Percentiles rank a stretch among this genome's conserved stretches.
phyloP scores from a whole-genome alignment of 805 yeast species.

The Candida silvatica region DNA sequence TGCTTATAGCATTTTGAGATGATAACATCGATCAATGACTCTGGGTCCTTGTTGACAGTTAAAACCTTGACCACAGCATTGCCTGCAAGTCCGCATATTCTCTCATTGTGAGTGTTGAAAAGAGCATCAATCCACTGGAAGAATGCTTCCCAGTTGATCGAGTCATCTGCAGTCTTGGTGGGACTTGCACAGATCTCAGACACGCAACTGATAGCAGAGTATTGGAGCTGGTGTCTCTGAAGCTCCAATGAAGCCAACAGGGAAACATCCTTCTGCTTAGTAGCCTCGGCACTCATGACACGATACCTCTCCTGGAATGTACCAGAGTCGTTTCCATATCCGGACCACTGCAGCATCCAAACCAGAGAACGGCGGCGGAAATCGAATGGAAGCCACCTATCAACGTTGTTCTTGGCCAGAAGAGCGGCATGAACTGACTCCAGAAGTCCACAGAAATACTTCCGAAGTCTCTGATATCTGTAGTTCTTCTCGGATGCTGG shows the following conservation, averaged over 20 bases:
- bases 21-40: slow-evolving; percentile 45
- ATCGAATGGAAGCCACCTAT: slow-evolving; percentile 72
- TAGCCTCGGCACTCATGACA: slow-evolving; percentile 35
- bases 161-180: slow-evolving; percentile 41
- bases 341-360: slow-evolving; percentile 90
- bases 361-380: slow-evolving; percentile 78
- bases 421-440: slow-evolving; percentile 63
- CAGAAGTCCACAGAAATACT: slow-evolving; percentile 76
- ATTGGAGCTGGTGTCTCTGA: slow-evolving; percentile 61
- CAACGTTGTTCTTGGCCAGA: slow-evolving; percentile 32
- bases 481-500: slow-evolving; percentile 54
- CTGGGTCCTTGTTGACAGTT: slow-evolving; percentile 41
- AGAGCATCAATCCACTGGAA: slow-evolving; percentile 78
- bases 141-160: slow-evolving; percentile 63
- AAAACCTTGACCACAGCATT: slow-evolving; percentile 65
- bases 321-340: slow-evolving; percentile 60
- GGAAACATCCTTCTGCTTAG: slow-evolving; percentile 32
- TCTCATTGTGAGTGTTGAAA: slow-evolving; percentile 48
- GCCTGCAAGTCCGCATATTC: slow-evolving; percentile 54
- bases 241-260: slow-evolving; percentile 73
- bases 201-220: slow-evolving; percentile 75
- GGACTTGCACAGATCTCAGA: slow-evolving; percentile 74
- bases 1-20: slow-evolving; percentile 58
- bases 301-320: slow-evolving; percentile 61
- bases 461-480: slow-evolving; percentile 67